phyloP scores from a whole-genome alignment of 495 filamentous ascomycete species.

The Bombardia bombarda region DNA sequence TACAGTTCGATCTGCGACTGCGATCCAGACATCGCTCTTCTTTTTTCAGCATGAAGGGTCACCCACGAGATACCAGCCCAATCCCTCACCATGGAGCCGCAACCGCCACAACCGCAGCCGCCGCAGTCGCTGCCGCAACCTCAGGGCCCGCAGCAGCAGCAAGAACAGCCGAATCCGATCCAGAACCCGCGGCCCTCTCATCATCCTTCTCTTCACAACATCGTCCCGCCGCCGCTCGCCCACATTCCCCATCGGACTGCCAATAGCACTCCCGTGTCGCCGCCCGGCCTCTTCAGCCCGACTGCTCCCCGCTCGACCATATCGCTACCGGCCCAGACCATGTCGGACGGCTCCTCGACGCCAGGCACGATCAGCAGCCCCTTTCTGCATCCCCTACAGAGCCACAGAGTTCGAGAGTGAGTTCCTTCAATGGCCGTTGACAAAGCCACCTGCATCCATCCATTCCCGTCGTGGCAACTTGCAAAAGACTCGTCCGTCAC shows the following conservation, averaged over 20 bases:
- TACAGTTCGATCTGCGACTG: slow-evolving; percentile 6
- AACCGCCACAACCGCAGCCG: slow-evolving; percentile 18
- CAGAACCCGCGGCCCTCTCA: slow-evolving; percentile 22
- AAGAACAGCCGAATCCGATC: background rate
- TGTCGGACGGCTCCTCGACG: slow-evolving; percentile 41
- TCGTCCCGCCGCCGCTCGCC: slow-evolving; percentile 21
- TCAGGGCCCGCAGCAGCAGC: slow-evolving; percentile 19
- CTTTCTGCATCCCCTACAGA: slow-evolving; percentile 57
- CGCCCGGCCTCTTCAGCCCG: slow-evolving; percentile 59
- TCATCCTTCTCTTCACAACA: slow-evolving; percentile 31
- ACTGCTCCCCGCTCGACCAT: slow-evolving; percentile 32
- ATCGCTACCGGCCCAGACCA: slow-evolving; percentile 26
- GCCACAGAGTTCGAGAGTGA: slow-evolving; percentile 53
- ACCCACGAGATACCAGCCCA: slow-evolving; percentile 12
- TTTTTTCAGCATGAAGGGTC: slow-evolving; percentile 25
- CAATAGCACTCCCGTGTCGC: slow-evolving; percentile 60
- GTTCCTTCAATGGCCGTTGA: slow-evolving; percentile 10
- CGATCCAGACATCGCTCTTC: slow-evolving; percentile 9
- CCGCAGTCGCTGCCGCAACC: slow-evolving; percentile 1
- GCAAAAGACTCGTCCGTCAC: too few species aligned
- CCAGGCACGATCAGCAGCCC: slow-evolving; percentile 38
- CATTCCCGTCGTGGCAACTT: background rate
- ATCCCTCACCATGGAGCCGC: slow-evolving; percentile 26
- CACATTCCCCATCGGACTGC: slow-evolving; percentile 37
- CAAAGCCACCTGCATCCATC: background rate